A percentile compares a stretch with the other conserved stretches of the same genome.
Conservation (phyloP, 2,329 filamentous ascomycete genomes). For the Cladosporium sp. region DNA sequence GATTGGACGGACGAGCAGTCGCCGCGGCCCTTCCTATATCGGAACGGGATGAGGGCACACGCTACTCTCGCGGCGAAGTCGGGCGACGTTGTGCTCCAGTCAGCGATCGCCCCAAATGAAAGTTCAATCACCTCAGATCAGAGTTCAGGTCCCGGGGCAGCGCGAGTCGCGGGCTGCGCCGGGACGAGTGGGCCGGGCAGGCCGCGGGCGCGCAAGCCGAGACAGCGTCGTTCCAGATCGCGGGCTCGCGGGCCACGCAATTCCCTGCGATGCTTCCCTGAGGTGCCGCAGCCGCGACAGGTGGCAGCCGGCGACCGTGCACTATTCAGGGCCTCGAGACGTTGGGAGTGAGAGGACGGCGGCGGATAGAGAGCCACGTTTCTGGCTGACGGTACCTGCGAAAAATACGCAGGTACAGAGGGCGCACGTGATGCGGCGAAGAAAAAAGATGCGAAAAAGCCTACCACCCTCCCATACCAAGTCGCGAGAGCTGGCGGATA, state of each 20-base stretch:
- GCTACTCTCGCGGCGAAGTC: no score
- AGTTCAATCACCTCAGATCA: not conserved
- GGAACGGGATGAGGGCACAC: no score
- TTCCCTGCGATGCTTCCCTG: not conserved
- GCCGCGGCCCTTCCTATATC: no score
- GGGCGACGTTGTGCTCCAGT: no score
- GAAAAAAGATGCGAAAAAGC: slow-evolving; percentile 3
- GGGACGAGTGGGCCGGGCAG: not conserved
- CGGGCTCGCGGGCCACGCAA: slow-evolving; percentile 2
- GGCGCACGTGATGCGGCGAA: slow-evolving; percentile 1
- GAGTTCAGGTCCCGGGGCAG: slow-evolving; percentile 7
- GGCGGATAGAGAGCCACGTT: no score
- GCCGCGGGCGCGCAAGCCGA: slow-evolving; percentile 3
- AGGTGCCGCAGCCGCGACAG: not conserved
- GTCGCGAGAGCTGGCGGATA: not conserved
- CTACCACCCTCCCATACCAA: slow-evolving; percentile 1
- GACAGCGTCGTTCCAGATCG: slow-evolving; percentile 11
- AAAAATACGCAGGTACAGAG: no score
- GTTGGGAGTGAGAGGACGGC: no score
- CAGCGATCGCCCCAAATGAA: no score
- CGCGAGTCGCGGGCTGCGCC: not conserved
- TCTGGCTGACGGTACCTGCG: no score
- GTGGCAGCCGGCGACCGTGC: slow-evolving; percentile 1
- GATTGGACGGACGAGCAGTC: not conserved
- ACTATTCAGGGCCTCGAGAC: no score